Base-by-base conservation (phyloP, 139 green algal species). In the Auxenochlorella pyrenoidosa region DNA sequence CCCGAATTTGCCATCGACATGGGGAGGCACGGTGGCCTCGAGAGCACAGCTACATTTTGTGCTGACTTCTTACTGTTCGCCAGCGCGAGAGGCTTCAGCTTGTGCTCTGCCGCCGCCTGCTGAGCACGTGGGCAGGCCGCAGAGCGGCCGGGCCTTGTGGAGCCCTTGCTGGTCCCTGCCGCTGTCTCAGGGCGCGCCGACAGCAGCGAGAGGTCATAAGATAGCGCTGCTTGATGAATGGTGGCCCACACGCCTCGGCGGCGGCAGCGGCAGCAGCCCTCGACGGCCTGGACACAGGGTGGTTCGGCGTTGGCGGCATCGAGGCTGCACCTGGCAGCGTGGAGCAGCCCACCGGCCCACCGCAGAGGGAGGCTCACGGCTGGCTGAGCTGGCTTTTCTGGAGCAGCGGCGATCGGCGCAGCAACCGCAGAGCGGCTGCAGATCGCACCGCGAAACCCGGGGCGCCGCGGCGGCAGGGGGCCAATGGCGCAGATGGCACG, bases 321-420 rank as follows among this genome's bases (percentile, higher is more conserved):
- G 54, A 63, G 54, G 43, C n/a, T 47, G 60, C 80, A 28, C 22
- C 78, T 12, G n/a, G 78, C 34, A 28, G 78, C 34, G 54, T 26
- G 54, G 21, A 70, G 78, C 34, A 83, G 19, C 24, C 51, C n/a
- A 70, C 34, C 36, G 54, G 51, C 51, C 34, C 41, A 24, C 78
- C 34, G 21, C n/a, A 51, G 22, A 28, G 51, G 28, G 78, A 34
- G n/a, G 54, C 32, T 59, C 36, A 71, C 18, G 79, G 79, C 54
- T 84, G 58, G 51, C 58, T 70, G 79, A 73, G 79, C 54, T 84
- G 79, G 79, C 79, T 71, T 13, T 84, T 84, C 54, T n/a, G 75
- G 43, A 28, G 54, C 79, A n/a, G 79, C 51, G 41, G 60, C 60
- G 70, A 85, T 30, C 59, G 40, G 38, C 77, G 77, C 51, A 32